Evolutionary conservation across 441 rosid genomes (phyloP).

Genomic region (Arabidopsis lyrata): DNA sequence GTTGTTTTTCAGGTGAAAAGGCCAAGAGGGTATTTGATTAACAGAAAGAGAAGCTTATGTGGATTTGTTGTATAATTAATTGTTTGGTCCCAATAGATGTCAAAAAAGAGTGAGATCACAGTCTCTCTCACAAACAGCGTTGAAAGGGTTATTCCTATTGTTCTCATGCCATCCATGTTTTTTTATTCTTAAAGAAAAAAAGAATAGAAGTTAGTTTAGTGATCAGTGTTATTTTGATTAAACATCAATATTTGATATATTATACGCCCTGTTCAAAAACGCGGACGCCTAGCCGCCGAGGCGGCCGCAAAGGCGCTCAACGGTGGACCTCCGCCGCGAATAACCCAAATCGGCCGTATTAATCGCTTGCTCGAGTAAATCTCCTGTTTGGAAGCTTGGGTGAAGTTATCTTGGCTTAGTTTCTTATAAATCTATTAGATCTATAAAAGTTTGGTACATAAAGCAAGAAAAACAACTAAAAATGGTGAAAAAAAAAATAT

Average conservation of each 20-base stretch:
- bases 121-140: conserved; percentile 26
- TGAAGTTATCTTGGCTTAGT: too few relatives aligned
- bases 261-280: not conserved
- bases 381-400: too few relatives aligned
- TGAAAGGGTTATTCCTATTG: conserved; percentile 26
- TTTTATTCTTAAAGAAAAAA: not conserved
- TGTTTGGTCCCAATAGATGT: conserved; percentile 36
- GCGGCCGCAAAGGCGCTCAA: too few relatives aligned
- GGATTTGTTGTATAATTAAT: conserved; percentile 34
- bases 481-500: too few relatives aligned
- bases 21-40: conserved; percentile 16
- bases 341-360: too few relatives aligned
- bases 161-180: conserved; percentile 11
- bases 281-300: too few relatives aligned
- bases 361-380: too few relatives aligned
- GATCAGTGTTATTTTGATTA: not conserved
- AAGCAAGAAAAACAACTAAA: too few relatives aligned
- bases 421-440: too few relatives aligned
- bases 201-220: not conserved
- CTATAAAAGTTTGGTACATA: too few relatives aligned
- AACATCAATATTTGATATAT: not conserved
- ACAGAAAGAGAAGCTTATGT: conserved; percentile 31
- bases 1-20: conserved; percentile 32
- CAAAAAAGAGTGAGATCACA: conserved; percentile 24
- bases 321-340: too few relatives aligned